phyloP scores from a whole-genome alignment of 1,139 yeast genomes.

The Sugiyamaella grinbergsii region DNA sequence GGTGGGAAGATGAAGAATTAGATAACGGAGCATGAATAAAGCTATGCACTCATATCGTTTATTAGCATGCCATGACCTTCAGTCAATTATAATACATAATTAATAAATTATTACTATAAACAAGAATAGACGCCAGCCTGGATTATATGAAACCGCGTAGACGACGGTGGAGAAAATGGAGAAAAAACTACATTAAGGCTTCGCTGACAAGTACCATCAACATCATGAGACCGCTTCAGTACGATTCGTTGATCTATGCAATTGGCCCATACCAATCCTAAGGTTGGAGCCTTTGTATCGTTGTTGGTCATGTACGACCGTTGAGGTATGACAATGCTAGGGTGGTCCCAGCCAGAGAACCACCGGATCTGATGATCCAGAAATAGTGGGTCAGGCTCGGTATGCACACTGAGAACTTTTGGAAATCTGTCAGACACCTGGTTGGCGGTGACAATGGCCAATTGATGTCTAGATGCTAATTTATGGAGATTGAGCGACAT shows the following conservation, averaged over 20 bases:
- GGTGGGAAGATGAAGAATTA: no score
- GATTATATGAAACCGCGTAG: conserved; percentile 26
- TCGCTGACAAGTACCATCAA: conserved; percentile 33
- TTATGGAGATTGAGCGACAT: conserved; percentile 54
- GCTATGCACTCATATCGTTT: no score
- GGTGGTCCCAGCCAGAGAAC: conserved; percentile 71
- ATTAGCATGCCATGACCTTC: no score
- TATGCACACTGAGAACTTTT: conserved; percentile 20
- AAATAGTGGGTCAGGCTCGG: conserved; percentile 29
- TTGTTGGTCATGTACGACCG: neutral
- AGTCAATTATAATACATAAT: no score
- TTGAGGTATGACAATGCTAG: conserved; percentile 17
- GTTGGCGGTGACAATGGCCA: conserved; percentile 74
- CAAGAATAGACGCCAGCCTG: conserved; percentile 7
- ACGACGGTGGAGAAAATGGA: conserved; percentile 27
- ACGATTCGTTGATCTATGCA: conserved; percentile 46
- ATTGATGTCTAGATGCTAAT: conserved; percentile 51
- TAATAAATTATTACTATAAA: no score
- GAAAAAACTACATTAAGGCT: conserved; percentile 47
- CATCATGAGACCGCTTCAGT: conserved; percentile 39
- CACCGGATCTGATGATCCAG: conserved; percentile 72
- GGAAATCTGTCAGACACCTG: conserved; percentile 66
- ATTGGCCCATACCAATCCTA: conserved; percentile 51
- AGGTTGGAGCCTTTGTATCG: conserved; percentile 42
- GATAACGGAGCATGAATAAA: no score